Evolutionary conservation across 306 rosid species (phyloP), one percentile per base, ranked within the genome.

Genomic region (Sechiopsis laciniata): DNA sequence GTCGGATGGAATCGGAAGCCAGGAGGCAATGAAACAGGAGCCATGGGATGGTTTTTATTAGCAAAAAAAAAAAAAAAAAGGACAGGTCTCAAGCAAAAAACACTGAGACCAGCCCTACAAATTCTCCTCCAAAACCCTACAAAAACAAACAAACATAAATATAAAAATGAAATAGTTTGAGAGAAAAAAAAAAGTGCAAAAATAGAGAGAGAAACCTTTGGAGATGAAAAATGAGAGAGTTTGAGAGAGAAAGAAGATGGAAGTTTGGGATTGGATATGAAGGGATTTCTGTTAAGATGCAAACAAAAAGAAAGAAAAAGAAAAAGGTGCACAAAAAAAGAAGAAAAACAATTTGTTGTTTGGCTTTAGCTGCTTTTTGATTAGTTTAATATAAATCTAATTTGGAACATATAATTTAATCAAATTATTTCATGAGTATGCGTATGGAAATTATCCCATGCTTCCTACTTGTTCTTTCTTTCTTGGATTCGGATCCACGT

Each of bases 1-100:
- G 98, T 92, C 3, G 98, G 98, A 61, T 92, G 98, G 81, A 92
- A 92, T 66, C 98, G 83, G 21, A 92, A 92, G 45, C 98, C 98
- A 0, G 98, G 98, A 71, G 98, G 98, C 73, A 90, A 82, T 64
- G 98, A 85, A 76, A 92, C 96, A 24, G 96, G 89, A 37, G 95
- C 90, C 98, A 92, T 93, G 0, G 58, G 6, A 63, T 17, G 65
- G 37, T 32, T 32, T 64, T 50, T 59, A 37, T 22, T 59, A 10
- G 2, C 53, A 63, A 20, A 64, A 3, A 16, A 21, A 20, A 64
- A 3, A 16, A 21, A n/a, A 16, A 46, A 8, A 37, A 35, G 62
- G n/a, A 63, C 9, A 63, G 65, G 35, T 32, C 65, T 72, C 63
- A 64, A 64, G 35, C 35, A 15, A 76, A 10, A 76, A 67, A 66